Evolutionary conservation across 371 early-diverging fungal genomes (phyloP).

Genomic region (Haplosporangium sp.): DNA sequence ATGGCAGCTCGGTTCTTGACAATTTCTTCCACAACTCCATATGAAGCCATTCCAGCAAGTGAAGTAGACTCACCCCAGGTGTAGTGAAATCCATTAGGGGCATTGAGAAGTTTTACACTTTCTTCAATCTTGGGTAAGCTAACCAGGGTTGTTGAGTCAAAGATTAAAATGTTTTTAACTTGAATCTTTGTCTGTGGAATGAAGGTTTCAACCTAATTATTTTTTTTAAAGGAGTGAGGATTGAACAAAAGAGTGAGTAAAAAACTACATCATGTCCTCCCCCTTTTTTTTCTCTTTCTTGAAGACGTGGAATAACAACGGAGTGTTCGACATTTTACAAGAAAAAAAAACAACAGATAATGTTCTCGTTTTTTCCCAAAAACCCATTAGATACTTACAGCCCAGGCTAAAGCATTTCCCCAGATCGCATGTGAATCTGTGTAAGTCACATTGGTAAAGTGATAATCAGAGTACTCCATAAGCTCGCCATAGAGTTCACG

Average conservation of each 20-base stretch:
- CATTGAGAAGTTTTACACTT: neutral
- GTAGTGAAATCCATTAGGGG: constrained; percentile 4
- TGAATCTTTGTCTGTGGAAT: constrained; percentile 34
- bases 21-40: constrained; percentile 15
- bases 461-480: constrained; percentile 65
- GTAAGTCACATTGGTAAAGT: constrained; percentile 55
- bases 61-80: constrained; percentile 31
- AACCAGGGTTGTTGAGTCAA: constrained; percentile 40
- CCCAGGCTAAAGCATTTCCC: constrained; percentile 43
- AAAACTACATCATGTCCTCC: neutral
- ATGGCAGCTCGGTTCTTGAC: constrained; percentile 12
- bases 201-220: constrained; percentile 37
- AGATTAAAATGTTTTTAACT: constrained; percentile 42
- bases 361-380: too few species aligned
- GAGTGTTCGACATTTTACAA: too few species aligned
- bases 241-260: too few species aligned
- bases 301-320: too few species aligned
- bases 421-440: constrained; percentile 56
- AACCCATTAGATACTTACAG: constrained; percentile 22
- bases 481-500: constrained; percentile 64
- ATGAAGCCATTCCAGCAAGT: constrained; percentile 43
- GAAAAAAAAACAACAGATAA: too few species aligned
- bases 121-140: constrained; percentile 35
- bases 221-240: neutral
- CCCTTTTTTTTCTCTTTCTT: neutral